These are phyloP conservation scores for Chrysoporthe austroafricana DNA, from an alignment of 2,329 filamentous ascomycete genomes.

Conservation along the genomic window DNA sequence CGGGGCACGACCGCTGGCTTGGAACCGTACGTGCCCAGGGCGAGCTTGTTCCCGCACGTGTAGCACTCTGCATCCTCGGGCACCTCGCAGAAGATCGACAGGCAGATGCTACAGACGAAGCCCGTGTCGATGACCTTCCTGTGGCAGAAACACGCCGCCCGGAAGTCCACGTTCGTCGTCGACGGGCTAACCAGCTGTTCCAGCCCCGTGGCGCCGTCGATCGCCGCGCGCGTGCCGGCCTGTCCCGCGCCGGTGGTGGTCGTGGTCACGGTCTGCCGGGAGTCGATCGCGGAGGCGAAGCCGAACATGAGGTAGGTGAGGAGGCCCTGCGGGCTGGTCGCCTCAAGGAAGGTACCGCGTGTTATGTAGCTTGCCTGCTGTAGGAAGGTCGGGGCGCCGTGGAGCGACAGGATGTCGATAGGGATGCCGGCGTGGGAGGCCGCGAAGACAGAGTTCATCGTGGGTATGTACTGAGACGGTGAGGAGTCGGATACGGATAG, in stretches of 20 bases:
- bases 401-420: slow-evolving; percentile 88
- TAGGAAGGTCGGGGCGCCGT: slow-evolving; percentile 85
- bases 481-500: slow-evolving; percentile 85
- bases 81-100: slow-evolving; percentile 85
- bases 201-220: slow-evolving; percentile 36
- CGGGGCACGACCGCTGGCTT: slow-evolving; percentile 76
- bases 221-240: slow-evolving; percentile 49
- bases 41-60: slow-evolving; percentile 79
- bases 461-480: slow-evolving; percentile 91
- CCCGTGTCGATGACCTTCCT: slow-evolving; percentile 87
- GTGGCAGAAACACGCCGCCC: slow-evolving; percentile 98
- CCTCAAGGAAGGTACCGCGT: slow-evolving; percentile 58
- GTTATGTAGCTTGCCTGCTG: slow-evolving; percentile 81
- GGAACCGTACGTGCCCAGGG: slow-evolving; percentile 74
- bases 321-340: slow-evolving; percentile 67
- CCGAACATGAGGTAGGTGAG: slow-evolving; percentile 95
- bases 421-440: slow-evolving; percentile 86
- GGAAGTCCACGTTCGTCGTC: slow-evolving; percentile 88
- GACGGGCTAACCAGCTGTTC: slow-evolving; percentile 75
- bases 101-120: slow-evolving; percentile 93
- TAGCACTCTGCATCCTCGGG: slow-evolving; percentile 70
- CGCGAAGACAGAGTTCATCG: slow-evolving; percentile 98
- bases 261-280: slow-evolving; percentile 45
- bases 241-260: slow-evolving; percentile 32
- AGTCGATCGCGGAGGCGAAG: slow-evolving; percentile 70